Evolutionary conservation across 1,139 yeast species (phyloP).

Genomic region (Blastobotrys proliferans): DNA sequence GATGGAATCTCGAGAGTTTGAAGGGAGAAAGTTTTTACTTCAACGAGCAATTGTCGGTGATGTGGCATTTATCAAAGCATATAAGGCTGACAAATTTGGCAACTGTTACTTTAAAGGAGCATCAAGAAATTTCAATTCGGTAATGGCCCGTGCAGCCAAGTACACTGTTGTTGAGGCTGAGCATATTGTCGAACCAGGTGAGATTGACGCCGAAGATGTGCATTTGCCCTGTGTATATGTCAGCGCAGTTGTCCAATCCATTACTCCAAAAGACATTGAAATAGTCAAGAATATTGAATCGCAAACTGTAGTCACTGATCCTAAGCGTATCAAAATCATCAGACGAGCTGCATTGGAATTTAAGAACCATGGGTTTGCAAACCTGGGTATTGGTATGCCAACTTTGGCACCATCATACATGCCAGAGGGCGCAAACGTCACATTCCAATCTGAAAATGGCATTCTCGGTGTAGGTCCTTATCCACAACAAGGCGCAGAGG

Average conservation of each 20-base stretch:
- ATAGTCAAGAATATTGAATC: slow-evolving; percentile 25
- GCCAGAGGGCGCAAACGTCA: slow-evolving; percentile 35
- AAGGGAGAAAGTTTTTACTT: slow-evolving; percentile 38
- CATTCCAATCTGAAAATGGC: slow-evolving; percentile 45
- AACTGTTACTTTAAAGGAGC: slow-evolving; percentile 43
- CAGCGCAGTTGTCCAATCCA: slow-evolving; percentile 35
- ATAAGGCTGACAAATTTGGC: slow-evolving; percentile 41
- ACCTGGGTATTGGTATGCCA: slow-evolving; percentile 46
- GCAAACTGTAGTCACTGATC: slow-evolving; percentile 14
- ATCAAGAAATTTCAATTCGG: slow-evolving; percentile 41
- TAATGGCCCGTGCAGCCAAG: slow-evolving; percentile 41
- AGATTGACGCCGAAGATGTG: slow-evolving; percentile 39
- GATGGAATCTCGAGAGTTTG: slow-evolving; percentile 38
- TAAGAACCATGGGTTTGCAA: slow-evolving; percentile 40
- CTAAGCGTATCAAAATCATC: slow-evolving; percentile 37
- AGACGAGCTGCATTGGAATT: slow-evolving; percentile 43
- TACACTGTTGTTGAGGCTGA: slow-evolving; percentile 44
- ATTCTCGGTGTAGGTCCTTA: slow-evolving; percentile 44
- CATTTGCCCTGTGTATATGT: slow-evolving; percentile 43
- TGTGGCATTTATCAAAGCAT: slow-evolving; percentile 41
- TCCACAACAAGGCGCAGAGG: slow-evolving; percentile 42
- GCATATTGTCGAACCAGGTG: slow-evolving; percentile 41
- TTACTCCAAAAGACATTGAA: slow-evolving; percentile 40
- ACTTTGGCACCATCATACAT: slow-evolving; percentile 42
- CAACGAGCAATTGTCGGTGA: slow-evolving; percentile 42